These are phyloP conservation scores for Alternaria atra DNA, from an alignment of 2,329 filamentous ascomycete genomes.

Conservation along the genomic window DNA sequence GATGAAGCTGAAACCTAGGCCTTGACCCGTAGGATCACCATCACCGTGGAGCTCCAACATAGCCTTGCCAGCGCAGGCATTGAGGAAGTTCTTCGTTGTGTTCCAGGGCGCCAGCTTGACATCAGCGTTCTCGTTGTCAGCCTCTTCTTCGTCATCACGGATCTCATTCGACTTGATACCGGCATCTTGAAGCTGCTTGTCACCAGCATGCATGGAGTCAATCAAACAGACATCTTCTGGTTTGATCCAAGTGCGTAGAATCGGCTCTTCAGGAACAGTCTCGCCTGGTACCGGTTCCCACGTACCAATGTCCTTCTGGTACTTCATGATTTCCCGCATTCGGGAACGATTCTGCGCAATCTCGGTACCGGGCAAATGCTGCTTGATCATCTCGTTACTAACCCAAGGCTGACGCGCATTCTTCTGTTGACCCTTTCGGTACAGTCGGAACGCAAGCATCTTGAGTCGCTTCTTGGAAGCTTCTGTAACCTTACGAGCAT, in stretches of 20 bases:
- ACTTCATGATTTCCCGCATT: constrained; percentile 93
- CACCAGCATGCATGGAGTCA: constrained; percentile 95
- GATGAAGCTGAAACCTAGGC: constrained; percentile 95
- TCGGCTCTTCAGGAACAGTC: constrained; percentile 78
- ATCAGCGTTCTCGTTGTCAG: constrained; percentile 78
- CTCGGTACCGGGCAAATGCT: constrained; percentile 89
- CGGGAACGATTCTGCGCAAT: constrained; percentile 97
- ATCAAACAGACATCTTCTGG: constrained; percentile 95
- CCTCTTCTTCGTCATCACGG: constrained; percentile 68
- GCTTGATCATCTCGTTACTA: constrained; percentile 67
- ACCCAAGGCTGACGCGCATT: constrained; percentile 82
- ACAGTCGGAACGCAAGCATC: constrained; percentile 92
- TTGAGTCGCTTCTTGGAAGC: constrained; percentile 96
- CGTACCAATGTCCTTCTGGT: constrained; percentile 85
- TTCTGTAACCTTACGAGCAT: constrained; percentile 93
- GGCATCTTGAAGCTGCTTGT: constrained; percentile 88
- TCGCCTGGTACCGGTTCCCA: constrained; percentile 79
- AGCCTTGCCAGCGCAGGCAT: constrained; percentile 91
- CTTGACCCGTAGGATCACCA: constrained; percentile 91
- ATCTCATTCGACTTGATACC: constrained; percentile 78
- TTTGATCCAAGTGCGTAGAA: constrained; percentile 86
- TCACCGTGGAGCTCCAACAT: constrained; percentile 96
- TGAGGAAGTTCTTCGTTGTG: constrained; percentile 94
- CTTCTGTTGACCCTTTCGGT: constrained; percentile 75
- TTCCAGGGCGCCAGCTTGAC: constrained; percentile 95